Evolutionary conservation across 2,329 filamentous ascomycete genomes (phyloP), one percentile per base, ranked within the genome.

Genomic region (Catunica adiposa): DNA sequence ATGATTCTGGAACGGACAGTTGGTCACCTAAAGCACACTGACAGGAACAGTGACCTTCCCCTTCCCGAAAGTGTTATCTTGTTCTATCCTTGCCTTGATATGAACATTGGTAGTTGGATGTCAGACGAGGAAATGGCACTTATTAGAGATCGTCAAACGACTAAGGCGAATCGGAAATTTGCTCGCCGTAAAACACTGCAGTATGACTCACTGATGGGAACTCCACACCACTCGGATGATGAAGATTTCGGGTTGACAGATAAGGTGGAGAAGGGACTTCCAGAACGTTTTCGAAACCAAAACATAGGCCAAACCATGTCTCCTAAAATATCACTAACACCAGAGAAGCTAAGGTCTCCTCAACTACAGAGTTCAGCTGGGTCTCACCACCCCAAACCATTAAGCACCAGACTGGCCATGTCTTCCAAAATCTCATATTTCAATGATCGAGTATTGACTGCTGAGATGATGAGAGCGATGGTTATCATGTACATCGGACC

Each of bases 71-170:
- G 89, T 0, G 69, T 97, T 6, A 75, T 97, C 0, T 74, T 95
- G 51, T 82, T 94, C 58, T 98, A 98, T 63, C 92, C 92, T 0
- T 83, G 84, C 0, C 71, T 98, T 58, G 92, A 97, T 64, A 89
- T 97, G 85, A 96, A 94, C 64, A 97, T 97, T 61, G 88, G 88
- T 38, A 96, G 89, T 67, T 98, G 92, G 92, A 97, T 98, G 89
- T 89, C 87, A 0, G 90, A 97, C 63, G 90, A 97, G 67, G 89
- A 98, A 66, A 94, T 97, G 87, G 81, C 87, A 0, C 71, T 98
- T 59, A 94, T 98, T 60, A 83, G 88, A 61, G 89, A 95, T 60
- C 81, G 88, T 9, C 78, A 81, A 57, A 82, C 82, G 65, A 78
- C 88, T 23, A 83, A 82, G 62, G 88, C 83, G 1, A 95, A 96